Evolutionary conservation across 768 basidiomycete genomes (phyloP).

Genomic region (Tricholoma hemisulphureum): DNA sequence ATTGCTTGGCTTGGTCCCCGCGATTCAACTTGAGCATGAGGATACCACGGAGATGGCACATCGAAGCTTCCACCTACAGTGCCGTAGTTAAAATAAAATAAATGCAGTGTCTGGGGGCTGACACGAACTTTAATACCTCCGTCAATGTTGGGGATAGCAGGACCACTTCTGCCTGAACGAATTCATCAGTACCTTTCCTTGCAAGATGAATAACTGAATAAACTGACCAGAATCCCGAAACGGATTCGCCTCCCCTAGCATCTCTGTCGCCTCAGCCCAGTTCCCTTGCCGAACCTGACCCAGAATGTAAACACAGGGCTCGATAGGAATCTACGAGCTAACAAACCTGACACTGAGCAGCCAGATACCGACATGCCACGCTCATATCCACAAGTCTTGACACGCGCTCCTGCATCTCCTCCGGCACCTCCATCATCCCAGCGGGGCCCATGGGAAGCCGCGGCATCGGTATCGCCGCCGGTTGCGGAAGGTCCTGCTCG

Average conservation of each 20-base stretch:
- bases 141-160: conserved; percentile 76
- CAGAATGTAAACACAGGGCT: not conserved
- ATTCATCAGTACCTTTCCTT: not conserved
- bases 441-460: conserved; percentile 72
- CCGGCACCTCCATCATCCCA: conserved; percentile 68
- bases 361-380: conserved; percentile 93
- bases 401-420: conserved; percentile 60
- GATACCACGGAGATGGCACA: conserved; percentile 91
- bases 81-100: conserved; percentile 1
- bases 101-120: not conserved
- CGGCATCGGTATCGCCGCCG: conserved; percentile 36
- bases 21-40: conserved; percentile 94
- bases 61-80: conserved; percentile 88
- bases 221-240: conserved; percentile 67
- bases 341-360: conserved; percentile 88
- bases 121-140: conserved; percentile 85
- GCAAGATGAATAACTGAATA: not conserved
- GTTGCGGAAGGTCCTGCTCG: conserved; percentile 42
- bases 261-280: conserved; percentile 88
- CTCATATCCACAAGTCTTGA: conserved; percentile 90
- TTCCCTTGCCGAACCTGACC: conserved; percentile 78
- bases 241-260: conserved; percentile 91
- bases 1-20: conserved; percentile 86
- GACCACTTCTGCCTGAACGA: conserved; percentile 55
- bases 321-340: not conserved